phyloP scores from a whole-genome alignment of 768 basidiomycete genomes.

The Lactarius sp. region DNA sequence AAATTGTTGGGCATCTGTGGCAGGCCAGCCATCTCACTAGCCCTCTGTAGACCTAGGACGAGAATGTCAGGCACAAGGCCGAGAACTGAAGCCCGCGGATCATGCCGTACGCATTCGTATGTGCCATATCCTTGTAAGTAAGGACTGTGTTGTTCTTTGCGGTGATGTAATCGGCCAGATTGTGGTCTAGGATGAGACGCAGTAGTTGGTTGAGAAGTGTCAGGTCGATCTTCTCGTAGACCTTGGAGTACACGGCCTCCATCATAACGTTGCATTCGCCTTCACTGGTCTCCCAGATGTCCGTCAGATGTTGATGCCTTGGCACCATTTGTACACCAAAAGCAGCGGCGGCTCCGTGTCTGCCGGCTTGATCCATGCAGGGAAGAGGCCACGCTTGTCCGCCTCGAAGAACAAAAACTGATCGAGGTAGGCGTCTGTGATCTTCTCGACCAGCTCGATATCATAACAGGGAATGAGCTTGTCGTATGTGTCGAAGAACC shows the following conservation, averaged over 20 bases:
- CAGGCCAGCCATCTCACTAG: slow-evolving; percentile 98
- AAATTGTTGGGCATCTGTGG: slow-evolving; percentile 98
- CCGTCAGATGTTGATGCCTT: slow-evolving; percentile 97
- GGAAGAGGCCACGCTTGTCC: slow-evolving; percentile 97
- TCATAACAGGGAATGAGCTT: slow-evolving; percentile 98
- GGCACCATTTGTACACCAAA: slow-evolving; percentile 99
- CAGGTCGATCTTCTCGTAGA: slow-evolving; percentile 98
- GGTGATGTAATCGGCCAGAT: slow-evolving; percentile 97
- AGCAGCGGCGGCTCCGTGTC: slow-evolving; percentile 95
- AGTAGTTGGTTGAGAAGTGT: slow-evolving; percentile 93
- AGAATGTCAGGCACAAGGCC: slow-evolving; percentile 90
- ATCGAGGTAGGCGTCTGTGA: slow-evolving; percentile 97
- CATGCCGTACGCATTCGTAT: slow-evolving; percentile 94
- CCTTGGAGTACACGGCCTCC: slow-evolving; percentile 97
- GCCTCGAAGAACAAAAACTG: slow-evolving; percentile 99
- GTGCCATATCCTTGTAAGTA: slow-evolving; percentile 97
- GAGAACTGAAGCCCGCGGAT: slow-evolving; percentile 98
- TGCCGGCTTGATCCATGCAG: slow-evolving; percentile 98
- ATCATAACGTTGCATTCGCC: slow-evolving; percentile 98
- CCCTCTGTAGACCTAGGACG: slow-evolving; percentile 94
- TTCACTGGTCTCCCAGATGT: slow-evolving; percentile 97
- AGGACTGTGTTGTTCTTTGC: slow-evolving; percentile 96
- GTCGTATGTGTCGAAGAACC: slow-evolving; percentile 94
- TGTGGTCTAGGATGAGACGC: slow-evolving; percentile 96
- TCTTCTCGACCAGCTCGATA: slow-evolving; percentile 99